Conservation (phyloP, 352 stramenopile species). For the Phytophthora cryptogea region DNA sequence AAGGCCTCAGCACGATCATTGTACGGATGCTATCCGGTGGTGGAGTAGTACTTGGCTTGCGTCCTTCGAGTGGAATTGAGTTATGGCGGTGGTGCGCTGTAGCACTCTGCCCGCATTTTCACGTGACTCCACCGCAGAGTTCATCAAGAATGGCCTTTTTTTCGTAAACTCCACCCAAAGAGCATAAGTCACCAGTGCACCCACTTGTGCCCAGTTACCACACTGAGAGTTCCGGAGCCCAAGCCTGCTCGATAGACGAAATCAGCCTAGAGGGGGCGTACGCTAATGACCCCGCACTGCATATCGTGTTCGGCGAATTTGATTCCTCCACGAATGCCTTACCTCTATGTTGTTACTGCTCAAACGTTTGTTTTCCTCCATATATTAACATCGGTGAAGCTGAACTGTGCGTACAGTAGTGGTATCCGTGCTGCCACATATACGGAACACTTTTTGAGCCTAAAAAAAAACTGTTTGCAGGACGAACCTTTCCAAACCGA, state of each 20-base stretch:
- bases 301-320: slow-evolving; percentile 20
- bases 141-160: no score
- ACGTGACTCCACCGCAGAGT: neutral
- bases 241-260: slow-evolving; percentile 25
- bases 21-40: slow-evolving; percentile 7
- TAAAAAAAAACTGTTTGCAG: no score
- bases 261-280: slow-evolving; percentile 18
- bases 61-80: slow-evolving; percentile 15
- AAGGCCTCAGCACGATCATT: slow-evolving; percentile 19
- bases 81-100: slow-evolving; percentile 13
- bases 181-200: slow-evolving; percentile 9
- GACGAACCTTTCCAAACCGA: no score
- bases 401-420: no score
- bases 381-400: slow-evolving; percentile 1
- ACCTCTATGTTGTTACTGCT: slow-evolving; percentile 13
- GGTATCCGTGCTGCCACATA: no score
- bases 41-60: slow-evolving; percentile 22
- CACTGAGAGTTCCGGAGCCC: slow-evolving; percentile 5
- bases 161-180: slow-evolving; percentile 4
- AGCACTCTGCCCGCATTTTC: neutral
- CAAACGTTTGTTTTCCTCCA: slow-evolving; percentile 1
- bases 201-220: slow-evolving; percentile 21
- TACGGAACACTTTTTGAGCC: no score
- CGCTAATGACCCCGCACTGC: neutral
- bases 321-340: slow-evolving; percentile 14